Base-by-base conservation (phyloP, 495 filamentous ascomycete genomes). In the Xylaria castorea region DNA sequence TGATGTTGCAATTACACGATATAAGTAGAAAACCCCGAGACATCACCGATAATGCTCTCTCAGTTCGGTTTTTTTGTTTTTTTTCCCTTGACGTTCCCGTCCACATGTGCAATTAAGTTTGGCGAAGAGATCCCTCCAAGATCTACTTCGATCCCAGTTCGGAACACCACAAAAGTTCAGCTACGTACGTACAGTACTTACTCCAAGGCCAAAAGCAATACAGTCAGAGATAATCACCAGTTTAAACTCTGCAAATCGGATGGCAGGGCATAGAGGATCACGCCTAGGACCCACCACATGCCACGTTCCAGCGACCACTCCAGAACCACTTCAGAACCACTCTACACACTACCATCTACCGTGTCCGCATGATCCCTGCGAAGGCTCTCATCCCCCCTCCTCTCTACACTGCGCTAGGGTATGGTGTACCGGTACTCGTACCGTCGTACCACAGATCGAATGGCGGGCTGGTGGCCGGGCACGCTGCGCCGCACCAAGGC, bases 401-500 rank as follows among this genome's bases (percentile, higher is more conserved):
- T 9, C 66, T 40, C 50, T 3, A 11, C 32, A 55, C 44, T 27
- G 30, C 11, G 5, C 61, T 64, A 38, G 27, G 1, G 30, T 53
- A 25, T 51, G n/a, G 50, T 32, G 53, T 46, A 57, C 66, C 64
- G n/a, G 32, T 50, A 53, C 46, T 67, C 36, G 18, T 42, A 30
- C 34, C 27, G 25, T 61, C 58, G 58, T 61, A 61, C 58, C 22
- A 34, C 63, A 27, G 40, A 48, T 66, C 63, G 42, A 66, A 66
- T 48, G 42, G 38, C 25, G n/a, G 36, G 36, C 40, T 69, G 53
- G 51, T 8, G 22, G 67, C 67, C 67, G 18, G 42, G 25, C 40
- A n/a, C 62, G 67, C 69, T 73, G 55, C 67, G 58, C 67, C 66
- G 58, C 72, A 71, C 74, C 75, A 76, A 70, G 75, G 77, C 75